Evolutionary conservation across 495 filamentous ascomycete species (phyloP), one percentile per base, ranked within the genome.

Genomic region (Corynascus novoguineensis): DNA sequence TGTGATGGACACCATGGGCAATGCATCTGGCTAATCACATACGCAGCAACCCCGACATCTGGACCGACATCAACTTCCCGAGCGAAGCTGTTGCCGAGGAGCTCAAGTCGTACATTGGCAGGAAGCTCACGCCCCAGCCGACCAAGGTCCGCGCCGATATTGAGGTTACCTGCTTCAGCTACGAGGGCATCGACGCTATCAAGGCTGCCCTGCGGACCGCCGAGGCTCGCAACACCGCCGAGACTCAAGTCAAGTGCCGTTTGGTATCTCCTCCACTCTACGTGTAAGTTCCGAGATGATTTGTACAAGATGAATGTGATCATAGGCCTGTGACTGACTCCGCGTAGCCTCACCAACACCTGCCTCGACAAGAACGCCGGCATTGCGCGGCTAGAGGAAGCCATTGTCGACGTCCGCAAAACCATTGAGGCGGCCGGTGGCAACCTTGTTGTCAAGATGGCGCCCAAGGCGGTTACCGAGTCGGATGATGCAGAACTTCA

Each of bases 131-230:
- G 12, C 93, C 93, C 22, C 92, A 96, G 68, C 93, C 93, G 2
- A 97, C 92, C 46, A 98, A 98, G 75, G 90, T 98, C 53, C 92
- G 93, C 67, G 90, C 93, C 60, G 93, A 98, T 74, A 87, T 98
- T 52, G 93, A 97, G 74, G 93, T 97, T 47, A 97, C 91, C 50
- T 98, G 93, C 79, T 98, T 97, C 77, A 87, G 87, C 35, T 98
- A 98, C 72, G 93, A 97, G 56, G 93, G 93, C 65, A 97, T 98
- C 78, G 93, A 97, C 65, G 93, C 93, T 28, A 91, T 98, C 67
- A 98, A 98, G 81, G 75, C 80, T 8, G 90, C 92, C 38, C 79
- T 97, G 48, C 84, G 90, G 64, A 86, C 83, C 48, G 92, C 92
- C 51, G 92, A 97, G 73, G 88, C 86, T 50, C 83, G 85, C 64